These are phyloP conservation scores for Alternaria conjuncta DNA, from an alignment of 2,329 filamentous ascomycete species.

Conservation along the genomic window DNA sequence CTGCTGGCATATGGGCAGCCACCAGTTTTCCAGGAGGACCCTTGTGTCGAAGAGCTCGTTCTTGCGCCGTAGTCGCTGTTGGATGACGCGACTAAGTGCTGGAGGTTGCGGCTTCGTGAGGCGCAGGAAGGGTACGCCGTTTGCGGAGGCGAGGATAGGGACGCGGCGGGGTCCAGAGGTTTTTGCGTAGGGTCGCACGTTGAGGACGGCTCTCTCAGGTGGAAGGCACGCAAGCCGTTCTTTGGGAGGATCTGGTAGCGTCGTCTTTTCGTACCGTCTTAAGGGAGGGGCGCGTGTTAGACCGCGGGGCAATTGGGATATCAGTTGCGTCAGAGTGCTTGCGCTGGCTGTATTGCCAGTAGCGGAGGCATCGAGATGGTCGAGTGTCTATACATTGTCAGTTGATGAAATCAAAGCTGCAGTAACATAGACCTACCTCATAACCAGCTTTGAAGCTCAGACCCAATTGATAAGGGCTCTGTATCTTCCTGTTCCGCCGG, in stretches of 20 bases:
- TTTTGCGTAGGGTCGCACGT: slow-evolving; percentile 56
- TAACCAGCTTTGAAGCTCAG: slow-evolving; percentile 72
- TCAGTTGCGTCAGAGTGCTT: slow-evolving; percentile 30
- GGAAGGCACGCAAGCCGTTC: slow-evolving; percentile 46
- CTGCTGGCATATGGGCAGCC: slow-evolving; percentile 45
- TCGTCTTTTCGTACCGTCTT: slow-evolving; percentile 1
- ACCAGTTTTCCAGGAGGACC: slow-evolving; percentile 52
- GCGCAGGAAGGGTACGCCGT: slow-evolving; percentile 69
- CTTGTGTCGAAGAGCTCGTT: slow-evolving; percentile 51
- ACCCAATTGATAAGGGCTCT: slow-evolving; percentile 65
- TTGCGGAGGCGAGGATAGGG: slow-evolving; percentile 64
- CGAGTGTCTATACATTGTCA: slow-evolving; percentile 44
- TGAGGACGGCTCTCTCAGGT: slow-evolving; percentile 52
- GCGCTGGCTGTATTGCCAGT: slow-evolving; percentile 38
- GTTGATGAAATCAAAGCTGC: background rate
- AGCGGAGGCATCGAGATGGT: slow-evolving; percentile 52
- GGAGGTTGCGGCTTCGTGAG: slow-evolving; percentile 69
- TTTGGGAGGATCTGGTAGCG: slow-evolving; percentile 15
- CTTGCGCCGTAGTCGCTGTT: slow-evolving; percentile 58
- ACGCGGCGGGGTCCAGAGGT: slow-evolving; percentile 63
- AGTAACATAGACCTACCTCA: slow-evolving; percentile 53
- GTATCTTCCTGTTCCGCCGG: slow-evolving; percentile 63
- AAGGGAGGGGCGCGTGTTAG: slow-evolving; percentile 28
- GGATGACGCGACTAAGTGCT: slow-evolving; percentile 64
- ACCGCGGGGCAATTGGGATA: slow-evolving; percentile 51